These are phyloP conservation scores for Kwoniella europaea DNA, from an alignment of 768 basidiomycete species.

Conservation along the genomic window DNA sequence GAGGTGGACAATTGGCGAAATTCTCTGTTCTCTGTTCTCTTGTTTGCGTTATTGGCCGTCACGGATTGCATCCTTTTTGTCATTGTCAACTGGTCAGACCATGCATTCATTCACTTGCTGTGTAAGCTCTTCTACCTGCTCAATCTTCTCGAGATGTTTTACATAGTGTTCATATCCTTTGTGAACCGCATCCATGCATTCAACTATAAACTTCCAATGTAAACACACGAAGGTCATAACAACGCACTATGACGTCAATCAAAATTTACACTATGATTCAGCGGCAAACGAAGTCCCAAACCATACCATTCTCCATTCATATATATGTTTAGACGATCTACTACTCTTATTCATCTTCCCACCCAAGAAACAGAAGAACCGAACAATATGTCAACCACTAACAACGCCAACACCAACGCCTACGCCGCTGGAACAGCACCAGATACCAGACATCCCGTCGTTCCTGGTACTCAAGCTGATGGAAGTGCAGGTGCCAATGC, in stretches of 20 bases:
- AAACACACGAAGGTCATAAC: background rate
- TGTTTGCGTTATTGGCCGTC: too few species aligned
- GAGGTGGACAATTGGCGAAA: too few species aligned
- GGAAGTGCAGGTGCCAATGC: constrained; percentile 20
- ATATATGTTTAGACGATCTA: too few species aligned
- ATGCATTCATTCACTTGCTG: too few species aligned
- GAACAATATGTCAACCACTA: constrained; percentile 16
- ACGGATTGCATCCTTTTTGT: too few species aligned
- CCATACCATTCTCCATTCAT: background rate
- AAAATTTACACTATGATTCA: background rate
- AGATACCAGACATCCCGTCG: background rate
- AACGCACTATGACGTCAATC: constrained; percentile 14
- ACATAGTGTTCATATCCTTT: background rate
- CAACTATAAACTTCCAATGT: too few species aligned
- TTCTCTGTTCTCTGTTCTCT: too few species aligned
- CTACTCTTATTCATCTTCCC: background rate
- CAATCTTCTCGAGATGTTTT: too few species aligned
- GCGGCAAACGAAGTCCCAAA: background rate
- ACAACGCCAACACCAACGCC: constrained; percentile 10
- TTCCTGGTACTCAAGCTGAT: constrained; percentile 14
- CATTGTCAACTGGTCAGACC: too few species aligned
- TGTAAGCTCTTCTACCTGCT: too few species aligned
- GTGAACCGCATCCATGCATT: background rate
- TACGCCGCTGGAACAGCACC: constrained; percentile 16
- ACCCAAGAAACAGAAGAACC: background rate